phyloP scores from a whole-genome alignment of 371 early-diverging fungal genomes.

The Fennellomyces sp. region DNA sequence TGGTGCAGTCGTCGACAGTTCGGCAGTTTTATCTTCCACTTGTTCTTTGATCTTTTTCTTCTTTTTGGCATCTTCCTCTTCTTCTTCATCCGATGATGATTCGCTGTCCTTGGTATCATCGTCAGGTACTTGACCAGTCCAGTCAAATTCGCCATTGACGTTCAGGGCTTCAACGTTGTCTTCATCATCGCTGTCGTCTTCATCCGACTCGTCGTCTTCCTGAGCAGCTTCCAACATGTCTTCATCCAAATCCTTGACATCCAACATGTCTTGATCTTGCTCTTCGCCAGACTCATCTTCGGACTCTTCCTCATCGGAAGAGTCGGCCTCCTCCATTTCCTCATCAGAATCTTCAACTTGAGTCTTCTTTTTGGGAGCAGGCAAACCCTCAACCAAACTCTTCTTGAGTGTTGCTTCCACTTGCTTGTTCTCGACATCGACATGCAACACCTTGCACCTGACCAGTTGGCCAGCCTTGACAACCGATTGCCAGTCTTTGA shows the following conservation, averaged over 20 bases:
- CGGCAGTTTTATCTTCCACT: slow-evolving; percentile 59
- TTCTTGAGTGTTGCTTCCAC: slow-evolving; percentile 67
- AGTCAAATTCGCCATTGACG: slow-evolving; percentile 57
- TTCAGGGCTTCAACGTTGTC: slow-evolving; percentile 40
- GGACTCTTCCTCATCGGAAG: slow-evolving; percentile 30
- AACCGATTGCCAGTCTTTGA: slow-evolving; percentile 79
- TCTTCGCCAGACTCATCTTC: slow-evolving; percentile 32
- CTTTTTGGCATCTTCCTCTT: slow-evolving; percentile 42
- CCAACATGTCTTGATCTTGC: slow-evolving; percentile 31
- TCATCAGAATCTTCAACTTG: slow-evolving; percentile 48
- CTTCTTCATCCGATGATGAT: slow-evolving; percentile 40
- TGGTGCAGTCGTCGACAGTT: slow-evolving; percentile 57
- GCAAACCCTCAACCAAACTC: slow-evolving; percentile 31
- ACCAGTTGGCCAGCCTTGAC: slow-evolving; percentile 80
- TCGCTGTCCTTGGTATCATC: slow-evolving; percentile 20
- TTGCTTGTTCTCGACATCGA: slow-evolving; percentile 59
- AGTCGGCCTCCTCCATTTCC: slow-evolving; percentile 41
- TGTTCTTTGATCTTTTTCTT: slow-evolving; percentile 54
- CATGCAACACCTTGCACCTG: slow-evolving; percentile 69
- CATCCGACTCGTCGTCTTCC: slow-evolving; percentile 53
- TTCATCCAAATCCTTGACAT: slow-evolving; percentile 26
- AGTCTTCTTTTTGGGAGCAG: slow-evolving; percentile 20
- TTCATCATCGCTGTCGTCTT: slow-evolving; percentile 57
- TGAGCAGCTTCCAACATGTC: slow-evolving; percentile 38
- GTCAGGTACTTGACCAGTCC: slow-evolving; percentile 57